Evolutionary conservation across 495 filamentous ascomycete species (phyloP).

Genomic region (Penicillium pulvis): DNA sequence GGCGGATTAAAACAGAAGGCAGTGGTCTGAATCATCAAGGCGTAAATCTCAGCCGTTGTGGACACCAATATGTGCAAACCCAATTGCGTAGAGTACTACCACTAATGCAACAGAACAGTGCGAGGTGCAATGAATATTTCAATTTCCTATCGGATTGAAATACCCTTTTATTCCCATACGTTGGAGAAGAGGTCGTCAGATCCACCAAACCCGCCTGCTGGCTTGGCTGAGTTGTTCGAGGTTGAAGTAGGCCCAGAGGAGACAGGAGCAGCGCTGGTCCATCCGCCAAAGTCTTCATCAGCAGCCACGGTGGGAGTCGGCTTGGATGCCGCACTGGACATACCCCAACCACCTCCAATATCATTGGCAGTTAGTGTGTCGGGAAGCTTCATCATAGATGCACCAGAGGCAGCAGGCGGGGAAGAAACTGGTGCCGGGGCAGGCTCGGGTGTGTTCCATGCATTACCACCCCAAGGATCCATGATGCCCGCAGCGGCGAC

Average conservation of each 20-base stretch:
- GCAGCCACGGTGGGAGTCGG: constrained; percentile 65
- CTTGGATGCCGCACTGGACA: constrained; percentile 37
- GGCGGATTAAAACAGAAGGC: background rate
- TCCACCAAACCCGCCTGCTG: constrained; percentile 64
- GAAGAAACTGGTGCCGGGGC: constrained; percentile 30
- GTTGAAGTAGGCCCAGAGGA: constrained; percentile 42
- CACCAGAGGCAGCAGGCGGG: constrained; percentile 18
- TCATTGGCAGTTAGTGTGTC: constrained; percentile 49
- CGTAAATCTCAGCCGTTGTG: background rate
- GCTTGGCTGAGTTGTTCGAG: constrained; percentile 43
- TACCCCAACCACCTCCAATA: constrained; percentile 60
- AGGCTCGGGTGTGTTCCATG: constrained; percentile 53
- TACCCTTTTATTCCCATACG: constrained; percentile 71
- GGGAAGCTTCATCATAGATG: constrained; percentile 51
- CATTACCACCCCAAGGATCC: constrained; percentile 54
- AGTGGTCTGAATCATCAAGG: constrained; percentile 3
- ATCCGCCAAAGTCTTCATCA: constrained; percentile 94
- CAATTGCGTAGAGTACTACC: constrained; percentile 17
- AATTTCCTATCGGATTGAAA: constrained; percentile 13
- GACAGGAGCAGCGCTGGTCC: constrained; percentile 70
- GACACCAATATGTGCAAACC: constrained; percentile 17
- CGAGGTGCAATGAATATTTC: constrained; percentile 12
- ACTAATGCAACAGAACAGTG: constrained; percentile 16
- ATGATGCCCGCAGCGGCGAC: constrained; percentile 38
- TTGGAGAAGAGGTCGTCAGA: constrained; percentile 90